Conservation (phyloP, 306 rosid species). For the Cercis canadensis region DNA sequence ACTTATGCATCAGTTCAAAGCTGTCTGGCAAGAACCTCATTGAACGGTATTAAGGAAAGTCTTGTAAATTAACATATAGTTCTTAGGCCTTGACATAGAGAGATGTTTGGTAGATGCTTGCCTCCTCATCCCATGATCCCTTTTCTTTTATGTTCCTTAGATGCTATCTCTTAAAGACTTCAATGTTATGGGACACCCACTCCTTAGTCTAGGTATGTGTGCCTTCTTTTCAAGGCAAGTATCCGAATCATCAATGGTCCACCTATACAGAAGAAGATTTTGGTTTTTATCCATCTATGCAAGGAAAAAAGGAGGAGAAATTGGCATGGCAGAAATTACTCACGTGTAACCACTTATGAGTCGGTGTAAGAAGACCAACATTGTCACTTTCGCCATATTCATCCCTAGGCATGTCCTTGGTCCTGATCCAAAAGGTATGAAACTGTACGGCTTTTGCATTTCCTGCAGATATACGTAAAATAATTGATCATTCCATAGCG, state of each 20-base stretch:
- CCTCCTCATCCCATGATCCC: neutral
- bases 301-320: neutral
- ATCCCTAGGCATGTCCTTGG: slow-evolving; percentile 79
- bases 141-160: slow-evolving; percentile 21
- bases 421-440: slow-evolving; percentile 75
- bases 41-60: neutral
- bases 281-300: slow-evolving; percentile 3
- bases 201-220: slow-evolving; percentile 67
- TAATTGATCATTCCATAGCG: neutral
- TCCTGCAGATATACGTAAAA: slow-evolving; percentile 45
- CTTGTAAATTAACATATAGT: too few relatives aligned
- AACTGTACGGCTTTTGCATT: slow-evolving; percentile 72
- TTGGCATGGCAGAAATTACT: slow-evolving; percentile 39
- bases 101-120: too few relatives aligned
- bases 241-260: slow-evolving; percentile 70
- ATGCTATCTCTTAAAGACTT: slow-evolving; percentile 47
- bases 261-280: slow-evolving; percentile 45
- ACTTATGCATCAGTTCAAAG: neutral
- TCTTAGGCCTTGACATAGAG: too few relatives aligned
- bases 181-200: slow-evolving; percentile 77
- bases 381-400: slow-evolving; percentile 73
- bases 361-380: slow-evolving; percentile 68
- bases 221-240: slow-evolving; percentile 73
- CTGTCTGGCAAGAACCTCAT: neutral
- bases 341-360: slow-evolving; percentile 64